Evolutionary conservation across 2,329 filamentous ascomycete species (phyloP).

Genomic region (Septoria linicola): DNA sequence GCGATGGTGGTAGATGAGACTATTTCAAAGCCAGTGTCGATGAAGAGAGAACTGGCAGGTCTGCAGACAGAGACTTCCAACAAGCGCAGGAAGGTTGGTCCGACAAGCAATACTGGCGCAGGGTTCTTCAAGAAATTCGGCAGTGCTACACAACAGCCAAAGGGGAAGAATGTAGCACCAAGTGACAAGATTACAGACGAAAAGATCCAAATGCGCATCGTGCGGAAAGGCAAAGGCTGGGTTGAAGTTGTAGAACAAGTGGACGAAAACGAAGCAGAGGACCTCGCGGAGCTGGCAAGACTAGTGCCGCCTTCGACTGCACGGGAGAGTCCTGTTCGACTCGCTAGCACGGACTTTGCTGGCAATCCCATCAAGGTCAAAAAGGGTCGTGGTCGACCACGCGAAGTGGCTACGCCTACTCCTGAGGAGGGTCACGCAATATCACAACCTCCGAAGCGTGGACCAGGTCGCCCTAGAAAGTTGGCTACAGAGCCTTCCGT

Average conservation of each 20-base stretch:
- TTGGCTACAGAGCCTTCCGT: background rate
- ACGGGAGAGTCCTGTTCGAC: background rate
- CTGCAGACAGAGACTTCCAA: background rate
- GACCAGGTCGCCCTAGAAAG: background rate
- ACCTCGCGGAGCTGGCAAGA: background rate
- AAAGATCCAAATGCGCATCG: constrained; percentile 18
- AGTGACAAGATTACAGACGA: constrained; percentile 5
- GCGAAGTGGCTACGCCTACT: background rate
- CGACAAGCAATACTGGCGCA: background rate
- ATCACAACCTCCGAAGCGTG: background rate
- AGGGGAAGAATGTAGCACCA: background rate
- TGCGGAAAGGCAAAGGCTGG: constrained; percentile 26
- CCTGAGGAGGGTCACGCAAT: background rate
- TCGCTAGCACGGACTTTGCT: background rate
- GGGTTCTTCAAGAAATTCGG: background rate
- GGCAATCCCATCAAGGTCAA: background rate
- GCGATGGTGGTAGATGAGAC: background rate
- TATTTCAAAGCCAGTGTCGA: constrained; percentile 1
- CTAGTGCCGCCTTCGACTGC: background rate
- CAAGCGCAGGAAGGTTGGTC: background rate
- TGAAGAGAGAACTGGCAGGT: constrained; percentile 4
- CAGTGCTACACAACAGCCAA: background rate
- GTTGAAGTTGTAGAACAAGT: constrained; percentile 16
- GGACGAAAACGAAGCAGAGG: background rate
- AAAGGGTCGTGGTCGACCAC: constrained; percentile 4